phyloP scores from a whole-genome alignment of 2,329 filamentous ascomycete genomes.

The Fusarium torulosum region DNA sequence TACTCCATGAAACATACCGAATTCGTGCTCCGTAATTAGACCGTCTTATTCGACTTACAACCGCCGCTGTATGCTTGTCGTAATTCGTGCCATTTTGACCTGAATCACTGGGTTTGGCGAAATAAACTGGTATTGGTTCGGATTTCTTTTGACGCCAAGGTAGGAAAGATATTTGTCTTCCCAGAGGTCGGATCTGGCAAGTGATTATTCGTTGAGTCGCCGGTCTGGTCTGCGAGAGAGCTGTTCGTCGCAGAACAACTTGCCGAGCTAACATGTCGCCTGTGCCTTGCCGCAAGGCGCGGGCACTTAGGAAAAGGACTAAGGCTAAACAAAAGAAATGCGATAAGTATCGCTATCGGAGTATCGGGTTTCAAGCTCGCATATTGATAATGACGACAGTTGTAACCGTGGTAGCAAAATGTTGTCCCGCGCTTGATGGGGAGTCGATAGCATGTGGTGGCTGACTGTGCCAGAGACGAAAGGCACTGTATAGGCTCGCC shows the following conservation, averaged over 20 bases:
- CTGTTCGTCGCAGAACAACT: constrained; percentile 41
- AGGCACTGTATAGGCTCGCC: neutral
- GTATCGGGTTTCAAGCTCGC: constrained; percentile 24
- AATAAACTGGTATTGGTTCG: constrained; percentile 51
- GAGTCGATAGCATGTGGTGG: constrained; percentile 2
- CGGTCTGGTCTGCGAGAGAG: constrained; percentile 31
- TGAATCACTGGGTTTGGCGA: constrained; percentile 39
- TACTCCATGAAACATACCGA: constrained; percentile 43
- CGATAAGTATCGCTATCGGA: constrained; percentile 8
- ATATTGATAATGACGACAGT: constrained; percentile 39
- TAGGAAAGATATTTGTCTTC: constrained; percentile 51
- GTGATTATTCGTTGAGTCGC: constrained; percentile 40
- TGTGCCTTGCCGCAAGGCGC: constrained; percentile 3
- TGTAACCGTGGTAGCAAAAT: constrained; percentile 16
- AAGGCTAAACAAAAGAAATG: constrained; percentile 4
- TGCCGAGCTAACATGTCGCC: constrained; percentile 46
- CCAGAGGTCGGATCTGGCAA: constrained; percentile 38
- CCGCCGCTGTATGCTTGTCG: constrained; percentile 28
- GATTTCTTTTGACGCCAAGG: constrained; percentile 50
- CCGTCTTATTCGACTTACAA: constrained; percentile 42
- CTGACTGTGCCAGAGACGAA: neutral
- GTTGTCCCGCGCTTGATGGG: constrained; percentile 15
- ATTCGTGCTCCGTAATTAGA: constrained; percentile 37
- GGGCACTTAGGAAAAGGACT: neutral
- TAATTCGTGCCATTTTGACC: neutral